Conservation (phyloP, 768 basidiomycete genomes). For the Sarcomyxa edulis region DNA sequence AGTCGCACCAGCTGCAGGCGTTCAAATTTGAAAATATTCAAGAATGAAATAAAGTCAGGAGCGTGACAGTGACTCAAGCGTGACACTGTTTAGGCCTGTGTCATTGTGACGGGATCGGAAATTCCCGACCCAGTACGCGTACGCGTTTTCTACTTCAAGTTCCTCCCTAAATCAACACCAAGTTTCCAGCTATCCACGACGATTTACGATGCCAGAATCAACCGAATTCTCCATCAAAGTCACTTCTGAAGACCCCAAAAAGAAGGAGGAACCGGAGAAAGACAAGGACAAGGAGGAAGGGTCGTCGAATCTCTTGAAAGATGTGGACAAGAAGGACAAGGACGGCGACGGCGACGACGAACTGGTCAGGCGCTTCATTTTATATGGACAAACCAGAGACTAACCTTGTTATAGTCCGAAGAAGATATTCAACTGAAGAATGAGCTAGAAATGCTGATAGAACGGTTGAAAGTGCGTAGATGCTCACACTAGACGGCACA, state of each 20-base stretch:
- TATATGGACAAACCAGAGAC: conserved; percentile 3
- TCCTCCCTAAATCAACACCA: no score
- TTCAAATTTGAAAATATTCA: no score
- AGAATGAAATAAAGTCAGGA: no score
- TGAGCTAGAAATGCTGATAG: conserved; percentile 95
- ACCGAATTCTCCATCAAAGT: conserved; percentile 59
- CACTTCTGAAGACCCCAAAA: conserved; percentile 69
- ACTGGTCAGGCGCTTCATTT: conserved; percentile 50
- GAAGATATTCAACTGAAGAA: conserved; percentile 91
- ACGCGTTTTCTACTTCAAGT: no score
- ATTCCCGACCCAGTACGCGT: no score
- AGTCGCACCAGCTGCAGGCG: no score
- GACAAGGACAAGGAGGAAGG: conserved; percentile 50
- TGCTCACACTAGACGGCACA: background rate
- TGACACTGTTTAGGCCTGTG: no score
- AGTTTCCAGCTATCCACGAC: no score
- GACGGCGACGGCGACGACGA: conserved; percentile 74
- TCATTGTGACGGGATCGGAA: no score
- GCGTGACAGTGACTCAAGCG: no score
- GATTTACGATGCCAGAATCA: conserved; percentile 57
- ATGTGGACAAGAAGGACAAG: conserved; percentile 51
- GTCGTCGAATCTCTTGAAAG: conserved; percentile 49
- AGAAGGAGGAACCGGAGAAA: conserved; percentile 48
- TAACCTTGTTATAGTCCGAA: conserved; percentile 59
- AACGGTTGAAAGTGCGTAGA: conserved; percentile 75